Conservation (phyloP, 345 rosid species). For the Durio zibethinus region DNA sequence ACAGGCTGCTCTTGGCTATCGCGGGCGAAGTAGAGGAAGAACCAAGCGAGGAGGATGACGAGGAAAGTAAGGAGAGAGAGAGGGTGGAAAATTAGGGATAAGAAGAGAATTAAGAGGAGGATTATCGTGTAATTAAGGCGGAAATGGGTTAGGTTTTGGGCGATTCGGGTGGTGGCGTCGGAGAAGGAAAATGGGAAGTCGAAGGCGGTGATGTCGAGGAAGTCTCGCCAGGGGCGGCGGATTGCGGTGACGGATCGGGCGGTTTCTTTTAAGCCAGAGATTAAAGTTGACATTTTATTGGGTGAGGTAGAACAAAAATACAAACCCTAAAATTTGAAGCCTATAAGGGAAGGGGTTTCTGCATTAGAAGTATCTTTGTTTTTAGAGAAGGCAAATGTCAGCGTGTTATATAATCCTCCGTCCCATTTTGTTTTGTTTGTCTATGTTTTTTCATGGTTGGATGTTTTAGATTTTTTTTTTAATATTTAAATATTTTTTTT, state of each 20-base stretch:
- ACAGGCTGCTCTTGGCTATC: slow-evolving; percentile 54
- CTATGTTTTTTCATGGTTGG: too few relatives aligned
- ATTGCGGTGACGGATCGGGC: slow-evolving; percentile 38
- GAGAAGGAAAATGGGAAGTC: slow-evolving; percentile 48
- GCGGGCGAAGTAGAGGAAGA: slow-evolving; percentile 64
- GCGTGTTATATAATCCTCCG: too few relatives aligned
- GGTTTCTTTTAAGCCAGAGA: slow-evolving; percentile 46
- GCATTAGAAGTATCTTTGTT: not conserved
- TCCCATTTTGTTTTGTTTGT: too few relatives aligned
- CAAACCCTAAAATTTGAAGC: not conserved
- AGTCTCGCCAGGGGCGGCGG: slow-evolving; percentile 54
- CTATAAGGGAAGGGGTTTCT: not conserved
- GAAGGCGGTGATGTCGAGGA: slow-evolving; percentile 49
- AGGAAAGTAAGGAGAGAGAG: slow-evolving; percentile 46
- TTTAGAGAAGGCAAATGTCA: not conserved
- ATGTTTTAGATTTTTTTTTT: too few relatives aligned
- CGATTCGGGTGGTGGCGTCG: slow-evolving; percentile 51
- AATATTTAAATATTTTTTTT: too few relatives aligned
- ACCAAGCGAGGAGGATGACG: slow-evolving; percentile 51
- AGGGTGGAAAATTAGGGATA: slow-evolving; percentile 56
- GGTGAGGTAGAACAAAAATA: not conserved
- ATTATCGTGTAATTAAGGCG: slow-evolving; percentile 48
- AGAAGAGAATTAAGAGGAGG: slow-evolving; percentile 37
- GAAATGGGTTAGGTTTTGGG: slow-evolving; percentile 64
- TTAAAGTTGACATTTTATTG: slow-evolving; percentile 16